These are phyloP conservation scores for Daldinia bambusicola DNA, from an alignment of 495 filamentous ascomycete species.

Conservation along the genomic window DNA sequence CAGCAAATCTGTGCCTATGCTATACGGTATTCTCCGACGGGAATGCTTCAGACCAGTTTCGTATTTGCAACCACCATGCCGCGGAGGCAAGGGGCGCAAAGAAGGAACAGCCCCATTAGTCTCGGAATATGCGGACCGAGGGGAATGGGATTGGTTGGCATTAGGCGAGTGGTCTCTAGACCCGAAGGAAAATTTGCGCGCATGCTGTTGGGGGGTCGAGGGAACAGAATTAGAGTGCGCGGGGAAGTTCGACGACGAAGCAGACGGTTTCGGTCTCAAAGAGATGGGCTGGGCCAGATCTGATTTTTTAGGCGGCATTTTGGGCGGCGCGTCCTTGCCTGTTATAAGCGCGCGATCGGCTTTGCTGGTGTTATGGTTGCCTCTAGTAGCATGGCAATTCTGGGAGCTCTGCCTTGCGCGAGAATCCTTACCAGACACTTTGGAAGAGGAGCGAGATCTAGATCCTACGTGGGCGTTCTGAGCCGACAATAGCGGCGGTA, in stretches of 20 bases:
- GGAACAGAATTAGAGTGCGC: conserved; percentile 89
- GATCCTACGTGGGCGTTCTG: conserved; percentile 60
- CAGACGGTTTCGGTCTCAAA: conserved; percentile 50
- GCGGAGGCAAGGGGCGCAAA: conserved; percentile 64
- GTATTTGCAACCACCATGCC: conserved; percentile 75
- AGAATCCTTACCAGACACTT: conserved; percentile 61
- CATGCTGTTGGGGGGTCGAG: conserved; percentile 90
- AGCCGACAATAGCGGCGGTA: conserved; percentile 57
- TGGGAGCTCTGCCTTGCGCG: conserved; percentile 55
- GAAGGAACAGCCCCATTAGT: conserved; percentile 76
- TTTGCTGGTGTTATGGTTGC: conserved; percentile 58
- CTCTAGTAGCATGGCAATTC: conserved; percentile 70
- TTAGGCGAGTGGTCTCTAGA: conserved; percentile 89
- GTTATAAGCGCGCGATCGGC: conserved; percentile 66
- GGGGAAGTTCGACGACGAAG: conserved; percentile 45
- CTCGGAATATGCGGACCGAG: conserved; percentile 90
- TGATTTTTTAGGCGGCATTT: conserved; percentile 61
- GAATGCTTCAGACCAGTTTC: conserved; percentile 68
- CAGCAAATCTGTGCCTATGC: conserved; percentile 77
- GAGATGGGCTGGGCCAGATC: conserved; percentile 48
- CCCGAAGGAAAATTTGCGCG: conserved; percentile 82
- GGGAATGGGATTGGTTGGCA: conserved; percentile 79
- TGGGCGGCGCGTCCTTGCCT: conserved; percentile 59
- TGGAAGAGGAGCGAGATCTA: conserved; percentile 62
- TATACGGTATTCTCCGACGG: conserved; percentile 87